Percentiles rank a stretch among this genome's conserved stretches.
Evolutionary conservation across 352 stramenopile species (phyloP).

Genomic region (Pythium dissotocum): DNA sequence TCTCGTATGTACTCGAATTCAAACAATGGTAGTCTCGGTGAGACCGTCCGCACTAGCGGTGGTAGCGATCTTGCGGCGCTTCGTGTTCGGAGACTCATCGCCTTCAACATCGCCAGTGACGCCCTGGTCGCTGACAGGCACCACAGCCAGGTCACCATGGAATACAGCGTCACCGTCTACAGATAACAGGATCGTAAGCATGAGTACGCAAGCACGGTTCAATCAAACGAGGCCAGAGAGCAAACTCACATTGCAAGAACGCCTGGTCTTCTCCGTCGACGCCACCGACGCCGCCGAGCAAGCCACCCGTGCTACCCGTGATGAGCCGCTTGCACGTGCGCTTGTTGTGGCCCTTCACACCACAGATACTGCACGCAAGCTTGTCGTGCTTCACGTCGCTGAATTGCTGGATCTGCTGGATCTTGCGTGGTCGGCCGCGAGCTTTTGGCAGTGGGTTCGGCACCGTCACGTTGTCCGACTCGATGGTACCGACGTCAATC

Average conservation of each 20-base stretch:
- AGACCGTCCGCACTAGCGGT: constrained; percentile 12
- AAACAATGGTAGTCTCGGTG: constrained; percentile 21
- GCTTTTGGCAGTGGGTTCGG: constrained; percentile 58
- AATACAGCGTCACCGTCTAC: constrained; percentile 29
- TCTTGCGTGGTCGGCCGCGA: constrained; percentile 66
- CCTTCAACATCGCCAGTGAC: background rate
- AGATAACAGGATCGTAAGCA: background rate
- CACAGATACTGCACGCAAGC: constrained; percentile 75
- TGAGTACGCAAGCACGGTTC: background rate
- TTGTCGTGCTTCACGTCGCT: constrained; percentile 69
- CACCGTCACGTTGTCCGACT: constrained; percentile 54
- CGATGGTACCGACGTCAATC: constrained; percentile 78
- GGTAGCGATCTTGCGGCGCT: constrained; percentile 21
- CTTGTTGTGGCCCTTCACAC: constrained; percentile 86
- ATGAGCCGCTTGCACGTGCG: constrained; percentile 70
- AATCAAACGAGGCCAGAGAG: background rate
- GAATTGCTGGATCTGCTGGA: constrained; percentile 83
- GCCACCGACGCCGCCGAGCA: constrained; percentile 16
- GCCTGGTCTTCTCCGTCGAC: constrained; percentile 24
- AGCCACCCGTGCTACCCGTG: constrained; percentile 4
- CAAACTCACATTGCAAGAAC: constrained; percentile 25
- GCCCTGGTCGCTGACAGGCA: constrained; percentile 9
- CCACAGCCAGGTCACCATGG: constrained; percentile 13
- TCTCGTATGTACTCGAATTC: background rate
- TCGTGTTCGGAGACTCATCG: constrained; percentile 18